These are phyloP conservation scores for Leccinum disarticulatum DNA, from an alignment of 768 basidiomycete genomes.

Conservation along the genomic window DNA sequence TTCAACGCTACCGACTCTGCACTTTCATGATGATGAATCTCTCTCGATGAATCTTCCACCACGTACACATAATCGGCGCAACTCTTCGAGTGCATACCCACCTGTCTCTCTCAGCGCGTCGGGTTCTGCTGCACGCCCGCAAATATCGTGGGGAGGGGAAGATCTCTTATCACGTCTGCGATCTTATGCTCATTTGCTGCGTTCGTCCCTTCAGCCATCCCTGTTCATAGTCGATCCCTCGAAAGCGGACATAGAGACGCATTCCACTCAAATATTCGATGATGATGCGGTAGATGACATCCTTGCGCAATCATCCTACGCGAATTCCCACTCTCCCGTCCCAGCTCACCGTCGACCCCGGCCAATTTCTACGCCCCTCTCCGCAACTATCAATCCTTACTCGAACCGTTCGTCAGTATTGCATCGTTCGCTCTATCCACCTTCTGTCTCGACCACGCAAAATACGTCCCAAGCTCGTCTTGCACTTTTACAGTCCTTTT, in stretches of 20 bases:
- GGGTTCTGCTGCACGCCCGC: slow-evolving; percentile 38
- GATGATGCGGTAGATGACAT: slow-evolving; percentile 90
- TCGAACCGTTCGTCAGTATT: slow-evolving; percentile 72
- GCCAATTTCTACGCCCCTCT: slow-evolving; percentile 49
- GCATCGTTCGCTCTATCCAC: slow-evolving; percentile 68
- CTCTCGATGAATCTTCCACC: slow-evolving; percentile 60
- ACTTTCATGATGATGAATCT: slow-evolving; percentile 98
- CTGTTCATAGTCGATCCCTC: slow-evolving; percentile 93
- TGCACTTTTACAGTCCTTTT: slow-evolving; percentile 90
- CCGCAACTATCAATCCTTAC: slow-evolving; percentile 49
- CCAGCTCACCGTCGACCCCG: slow-evolving; percentile 80
- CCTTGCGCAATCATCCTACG: slow-evolving; percentile 73
- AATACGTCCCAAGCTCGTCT: slow-evolving; percentile 69
- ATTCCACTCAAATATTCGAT: slow-evolving; percentile 79
- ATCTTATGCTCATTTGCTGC: slow-evolving; percentile 76
- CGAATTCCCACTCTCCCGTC: slow-evolving; percentile 76
- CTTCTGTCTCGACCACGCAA: slow-evolving; percentile 51
- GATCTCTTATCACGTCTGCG: slow-evolving; percentile 77
- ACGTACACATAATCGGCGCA: slow-evolving; percentile 36
- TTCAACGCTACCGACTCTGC: slow-evolving; percentile 82
- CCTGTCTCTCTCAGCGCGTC: slow-evolving; percentile 51
- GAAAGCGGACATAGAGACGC: slow-evolving; percentile 87
- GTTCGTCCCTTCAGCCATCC: slow-evolving; percentile 81
- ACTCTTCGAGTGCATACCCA: slow-evolving; percentile 57
- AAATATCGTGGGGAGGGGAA: slow-evolving; percentile 83